A percentile compares a stretch with the other conserved stretches of the same genome.
Evolutionary conservation across 768 basidiomycete genomes (phyloP).

Genomic region (Vararia minispora): DNA sequence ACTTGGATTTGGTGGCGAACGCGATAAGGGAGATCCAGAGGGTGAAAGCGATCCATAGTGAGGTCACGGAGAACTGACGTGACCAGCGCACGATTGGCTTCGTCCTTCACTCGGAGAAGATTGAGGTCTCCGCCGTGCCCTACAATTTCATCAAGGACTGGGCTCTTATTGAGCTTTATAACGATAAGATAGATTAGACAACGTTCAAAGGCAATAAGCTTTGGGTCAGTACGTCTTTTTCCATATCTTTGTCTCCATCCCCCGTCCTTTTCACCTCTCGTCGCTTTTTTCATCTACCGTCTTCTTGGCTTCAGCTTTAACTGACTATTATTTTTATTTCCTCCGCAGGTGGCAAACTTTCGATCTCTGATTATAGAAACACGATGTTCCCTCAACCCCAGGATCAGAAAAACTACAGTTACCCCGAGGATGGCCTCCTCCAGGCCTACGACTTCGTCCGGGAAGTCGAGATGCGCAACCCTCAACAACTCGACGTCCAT

Average conservation of each 20-base stretch:
- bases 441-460: constrained; percentile 11
- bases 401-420: constrained; percentile 12
- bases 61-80: constrained; percentile 17
- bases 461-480: constrained; percentile 13
- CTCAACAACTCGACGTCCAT: constrained; percentile 14
- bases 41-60: constrained; percentile 18
- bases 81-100: constrained; percentile 23
- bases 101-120: constrained; percentile 20
- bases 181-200: constrained; percentile 18
- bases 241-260: constrained; percentile 3
- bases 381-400: constrained; percentile 19
- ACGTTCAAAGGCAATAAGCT: constrained; percentile 19
- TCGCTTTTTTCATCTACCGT: constrained; percentile 9
- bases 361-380: constrained; percentile 13
- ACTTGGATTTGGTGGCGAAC: constrained; percentile 12
- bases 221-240: constrained; percentile 18
- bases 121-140: constrained; percentile 17
- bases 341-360: constrained; percentile 19
- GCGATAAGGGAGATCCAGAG: constrained; percentile 16
- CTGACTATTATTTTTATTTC: not conserved
- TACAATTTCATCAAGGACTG: constrained; percentile 18
- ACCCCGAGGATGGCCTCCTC: constrained; percentile 17
- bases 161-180: constrained; percentile 18
- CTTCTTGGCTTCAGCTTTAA: constrained; percentile 10
- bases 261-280: constrained; percentile 3